Evolutionary conservation across 345 rosid species (phyloP).

Genomic region (Sisymbrium irio): DNA sequence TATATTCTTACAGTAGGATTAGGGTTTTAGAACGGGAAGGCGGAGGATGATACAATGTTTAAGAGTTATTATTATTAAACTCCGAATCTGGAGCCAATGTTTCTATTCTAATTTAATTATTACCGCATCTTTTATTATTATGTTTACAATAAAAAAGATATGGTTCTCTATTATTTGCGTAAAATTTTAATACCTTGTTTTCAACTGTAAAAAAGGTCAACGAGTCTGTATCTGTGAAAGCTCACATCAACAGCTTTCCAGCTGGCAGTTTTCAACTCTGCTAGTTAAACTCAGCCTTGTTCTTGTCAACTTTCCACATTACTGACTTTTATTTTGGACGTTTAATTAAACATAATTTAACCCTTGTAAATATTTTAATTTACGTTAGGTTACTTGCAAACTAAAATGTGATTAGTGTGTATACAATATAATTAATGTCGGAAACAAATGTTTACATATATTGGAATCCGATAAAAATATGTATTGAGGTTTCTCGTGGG

Average conservation of each 20-base stretch:
- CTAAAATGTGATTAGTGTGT: background rate
- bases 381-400: background rate
- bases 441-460: background rate
- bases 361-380: background rate
- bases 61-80: background rate
- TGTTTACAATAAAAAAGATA: background rate
- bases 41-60: background rate
- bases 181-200: background rate
- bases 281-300: constrained; percentile 21
- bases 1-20: constrained; percentile 16
- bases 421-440: background rate
- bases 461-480: background rate
- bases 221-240: constrained; percentile 27
- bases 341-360: background rate
- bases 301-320: constrained; percentile 20
- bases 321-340: background rate
- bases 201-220: constrained; percentile 17
- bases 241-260: constrained; percentile 25
- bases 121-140: background rate
- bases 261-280: constrained; percentile 27
- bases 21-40: background rate
- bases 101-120: background rate
- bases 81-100: background rate
- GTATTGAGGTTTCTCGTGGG: background rate
- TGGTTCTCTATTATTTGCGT: background rate